Evolutionary conservation across 306 rosid species (phyloP), one percentile per base, ranked within the genome.

Genomic region (Acacia acuminata): DNA sequence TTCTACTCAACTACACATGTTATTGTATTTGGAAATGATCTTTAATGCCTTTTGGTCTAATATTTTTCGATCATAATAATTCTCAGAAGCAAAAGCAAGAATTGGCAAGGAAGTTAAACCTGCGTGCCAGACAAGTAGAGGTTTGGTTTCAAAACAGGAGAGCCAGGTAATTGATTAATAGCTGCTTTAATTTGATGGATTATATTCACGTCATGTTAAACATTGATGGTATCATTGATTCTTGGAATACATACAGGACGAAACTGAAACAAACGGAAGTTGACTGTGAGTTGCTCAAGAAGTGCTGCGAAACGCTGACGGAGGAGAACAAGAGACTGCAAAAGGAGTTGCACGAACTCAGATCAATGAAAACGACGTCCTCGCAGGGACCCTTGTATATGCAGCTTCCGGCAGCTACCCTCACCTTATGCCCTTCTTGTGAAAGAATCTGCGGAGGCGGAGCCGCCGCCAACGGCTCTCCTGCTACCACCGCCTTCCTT

Each of bases 91-190:
- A 94, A 79, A 96, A 96, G 88, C 96, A 89, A 86, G 97, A 92
- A 17, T 81, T 96, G 83, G 92, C 99, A 14, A 85, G 77, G 24
- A 81, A 86, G 83, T 87, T 96, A 80, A 90, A 88, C 53, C 92
- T 96, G 61, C 87, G 88, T 74, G 86, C 94, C 0, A 88, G 99
- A 82, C 99, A 96, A 90, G 94, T 96, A 77, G 99, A 96, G 85
- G 99, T 96, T 74, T 96, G 99, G 99, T 94, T 96, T 83, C 99
- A 96, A 77, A 96, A 96, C 85, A 83, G 99, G 44, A 90, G 99
- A 83, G 99, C 99, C 30, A 94, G 98, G 99, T 96, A 73, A 5
- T 7, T 44, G 3, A 64, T 71, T 11, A 10, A 22, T 22, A 9
- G 11, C 6, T 77, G 58, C 47, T 25, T 58, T 32, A 55, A 55